Evolutionary conservation across 352 stramenopile species (phyloP).

Genomic region (Phytophthora lateralis): DNA sequence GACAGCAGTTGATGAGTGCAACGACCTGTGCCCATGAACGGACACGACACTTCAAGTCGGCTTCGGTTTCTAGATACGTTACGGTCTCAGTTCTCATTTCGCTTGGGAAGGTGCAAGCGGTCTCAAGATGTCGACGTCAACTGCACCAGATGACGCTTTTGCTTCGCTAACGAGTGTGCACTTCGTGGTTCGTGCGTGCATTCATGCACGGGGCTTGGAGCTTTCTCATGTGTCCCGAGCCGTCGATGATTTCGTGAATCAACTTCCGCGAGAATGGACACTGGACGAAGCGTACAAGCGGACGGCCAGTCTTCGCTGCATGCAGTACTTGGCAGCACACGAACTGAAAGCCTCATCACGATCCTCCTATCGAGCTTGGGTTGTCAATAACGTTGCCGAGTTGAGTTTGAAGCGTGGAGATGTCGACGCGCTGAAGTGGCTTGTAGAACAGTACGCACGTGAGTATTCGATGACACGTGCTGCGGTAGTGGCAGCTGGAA

Average conservation of each 20-base stretch:
- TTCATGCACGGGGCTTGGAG: conserved; percentile 13
- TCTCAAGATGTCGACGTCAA: background rate
- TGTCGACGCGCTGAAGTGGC: conserved; percentile 14
- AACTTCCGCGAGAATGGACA: conserved; percentile 9
- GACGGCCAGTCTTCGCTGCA: conserved; percentile 21
- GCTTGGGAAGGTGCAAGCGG: background rate
- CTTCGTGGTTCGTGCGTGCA: conserved; percentile 15
- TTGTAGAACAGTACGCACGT: conserved; percentile 12
- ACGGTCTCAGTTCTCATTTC: conserved; percentile 7
- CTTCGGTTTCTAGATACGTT: too few species aligned
- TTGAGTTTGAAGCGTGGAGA: conserved; percentile 17
- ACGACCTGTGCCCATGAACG: too few species aligned
- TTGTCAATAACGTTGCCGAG: conserved; percentile 16
- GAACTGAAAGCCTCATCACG: background rate
- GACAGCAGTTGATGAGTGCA: too few species aligned
- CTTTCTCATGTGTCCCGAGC: conserved; percentile 15
- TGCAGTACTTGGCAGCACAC: conserved; percentile 20
- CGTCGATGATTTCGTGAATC: conserved; percentile 17
- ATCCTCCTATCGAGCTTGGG: conserved; percentile 12
- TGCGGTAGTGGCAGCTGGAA: conserved; percentile 9
- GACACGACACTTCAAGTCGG: too few species aligned
- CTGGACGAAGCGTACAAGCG: conserved; percentile 19
- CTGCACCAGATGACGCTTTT: background rate
- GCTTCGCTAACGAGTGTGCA: conserved; percentile 16
- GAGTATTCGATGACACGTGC: conserved; percentile 2